These are phyloP conservation scores for Lodderomyces oxycetoniae DNA, from an alignment of 1,139 yeast genomes.

Conservation along the genomic window DNA sequence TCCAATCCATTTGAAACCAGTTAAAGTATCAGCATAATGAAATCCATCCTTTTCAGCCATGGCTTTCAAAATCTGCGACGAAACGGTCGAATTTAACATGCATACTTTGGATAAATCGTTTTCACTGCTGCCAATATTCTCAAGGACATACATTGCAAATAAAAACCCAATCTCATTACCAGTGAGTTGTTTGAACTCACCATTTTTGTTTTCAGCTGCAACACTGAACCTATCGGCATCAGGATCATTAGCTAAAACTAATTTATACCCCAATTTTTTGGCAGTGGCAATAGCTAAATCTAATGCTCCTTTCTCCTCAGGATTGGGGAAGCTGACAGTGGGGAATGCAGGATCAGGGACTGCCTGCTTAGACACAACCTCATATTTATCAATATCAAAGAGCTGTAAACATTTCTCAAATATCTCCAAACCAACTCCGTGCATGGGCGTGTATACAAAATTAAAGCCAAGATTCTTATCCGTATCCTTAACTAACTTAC, in stretches of 20 bases:
- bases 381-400: slow-evolving; percentile 27
- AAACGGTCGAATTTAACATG: slow-evolving; percentile 82
- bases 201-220: slow-evolving; percentile 48
- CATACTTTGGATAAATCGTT: slow-evolving; percentile 46
- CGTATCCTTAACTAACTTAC: slow-evolving; percentile 22
- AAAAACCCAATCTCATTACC: slow-evolving; percentile 90
- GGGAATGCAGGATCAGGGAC: slow-evolving; percentile 80
- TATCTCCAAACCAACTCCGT: slow-evolving; percentile 77
- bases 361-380: slow-evolving; percentile 54
- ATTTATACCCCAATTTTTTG: slow-evolving; percentile 33
- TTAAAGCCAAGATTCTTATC: slow-evolving; percentile 22
- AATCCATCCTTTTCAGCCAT: slow-evolving; percentile 65
- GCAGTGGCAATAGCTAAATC: slow-evolving; percentile 63
- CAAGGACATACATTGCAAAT: slow-evolving; percentile 64
- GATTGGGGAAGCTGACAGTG: slow-evolving; percentile 88
- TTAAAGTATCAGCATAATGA: slow-evolving; percentile 72
- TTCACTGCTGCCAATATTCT: slow-evolving; percentile 27
- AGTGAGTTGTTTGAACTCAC: slow-evolving; percentile 70
- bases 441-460: slow-evolving; percentile 90
- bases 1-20: slow-evolving; percentile 98
- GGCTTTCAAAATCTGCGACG: slow-evolving; percentile 72
- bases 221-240: slow-evolving; percentile 93
- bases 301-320: slow-evolving; percentile 91
- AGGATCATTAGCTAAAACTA: slow-evolving; percentile 89
- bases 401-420: slow-evolving; percentile 29